Base-by-base conservation (phyloP, 1,284 basidiomycete genomes). In the Exobasidium rhododendri region DNA sequence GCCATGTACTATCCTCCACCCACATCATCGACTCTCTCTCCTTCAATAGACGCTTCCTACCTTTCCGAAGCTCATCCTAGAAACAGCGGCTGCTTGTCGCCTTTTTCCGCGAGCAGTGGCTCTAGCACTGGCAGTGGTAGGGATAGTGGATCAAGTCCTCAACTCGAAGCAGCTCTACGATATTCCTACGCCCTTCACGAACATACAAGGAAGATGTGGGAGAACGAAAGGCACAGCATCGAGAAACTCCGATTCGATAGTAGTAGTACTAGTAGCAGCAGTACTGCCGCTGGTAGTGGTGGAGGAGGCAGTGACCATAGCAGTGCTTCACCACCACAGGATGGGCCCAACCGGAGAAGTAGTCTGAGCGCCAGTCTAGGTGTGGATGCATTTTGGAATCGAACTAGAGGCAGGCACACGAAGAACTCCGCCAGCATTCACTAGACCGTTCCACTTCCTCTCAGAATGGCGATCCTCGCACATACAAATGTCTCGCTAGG, bases 201-300 rank as follows among this genome's bases (percentile, higher is more conserved):
- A 22, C 52, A 55, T 55, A 55, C 52, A 2, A 4, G 40, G 4
- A 35, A 22, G 29, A 55, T 55, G 52, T 55, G 52, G 52, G 52
- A 55, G 35, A 26, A 55, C 17, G 52, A 55, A 44, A 20, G 52
- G 4, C 24, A n/a, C 13, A 55, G 52, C 30, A 55, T 55, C 29
- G 52, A 55, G 28, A 55, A 31, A 44, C 14, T 17, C n/a, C 31
- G 35, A 17, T 35, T 55, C 13, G 52, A 31, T 5, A 40, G 10
- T 40, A 40, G 7, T 40, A 40, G 10, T 40, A 40, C 10, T 40
- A 40, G 35, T 40, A 17, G 35, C 7, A 40, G 43, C 43, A n/a
- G 43, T 22, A 44, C n/a, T n/a, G n/a, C n/a, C n/a, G n/a, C n/a
- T n/a, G n/a, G n/a, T n/a, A n/a, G n/a, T n/a, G n/a, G n/a, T n/a